Evolutionary conservation across 2,329 filamentous ascomycete genomes (phyloP), one percentile per base, ranked within the genome.

Genomic region (Pseudogymnoascus sp.): DNA sequence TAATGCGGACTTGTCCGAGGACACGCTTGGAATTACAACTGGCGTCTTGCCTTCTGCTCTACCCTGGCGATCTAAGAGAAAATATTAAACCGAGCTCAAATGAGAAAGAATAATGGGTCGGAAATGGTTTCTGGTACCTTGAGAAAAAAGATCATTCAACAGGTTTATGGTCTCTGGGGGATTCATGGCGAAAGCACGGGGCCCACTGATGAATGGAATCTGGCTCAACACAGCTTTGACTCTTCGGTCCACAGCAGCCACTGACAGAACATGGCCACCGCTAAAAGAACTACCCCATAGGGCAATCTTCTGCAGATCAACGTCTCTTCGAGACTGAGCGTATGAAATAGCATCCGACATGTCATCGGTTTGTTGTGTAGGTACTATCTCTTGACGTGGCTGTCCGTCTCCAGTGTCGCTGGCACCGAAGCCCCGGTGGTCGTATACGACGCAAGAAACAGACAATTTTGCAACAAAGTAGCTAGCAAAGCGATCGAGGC

Each of bases 161-260:
- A 35, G 31, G 31, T 35, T 35, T 35, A 35, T 35, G 31, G 31
- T 35, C 31, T 35, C 31, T 35, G 31, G 31, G 31, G 31, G 31
- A 35, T 35, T 35, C 31, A 35, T 35, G 31, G 31, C 31, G 7
- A 35, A 35, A 35, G 31, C 31, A 35, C 31, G 31, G 10, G 31
- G 76, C 14, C 74, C 76, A 66, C 71, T 68, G n/a, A 74, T 72
- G n/a, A 67, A 70, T 21, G 74, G 73, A n/a, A 71, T 72, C 64
- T 77, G 76, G 56, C 66, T 70, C 13, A 78, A 65, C 1, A 78
- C 75, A 14, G 70, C 74, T 64, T 78, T 77, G 50, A 78, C 74
- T 16, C 76, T 68, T 31, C 69, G 70, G 64, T 79, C 76, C 2
- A 72, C 68, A 14, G 77, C 76, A 21, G 70, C 76, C 50, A 76